Percentiles rank a stretch among this genome's conserved stretches.
Conservation (phyloP, 805 yeast genomes). For the Cyberlindnera maritima region DNA sequence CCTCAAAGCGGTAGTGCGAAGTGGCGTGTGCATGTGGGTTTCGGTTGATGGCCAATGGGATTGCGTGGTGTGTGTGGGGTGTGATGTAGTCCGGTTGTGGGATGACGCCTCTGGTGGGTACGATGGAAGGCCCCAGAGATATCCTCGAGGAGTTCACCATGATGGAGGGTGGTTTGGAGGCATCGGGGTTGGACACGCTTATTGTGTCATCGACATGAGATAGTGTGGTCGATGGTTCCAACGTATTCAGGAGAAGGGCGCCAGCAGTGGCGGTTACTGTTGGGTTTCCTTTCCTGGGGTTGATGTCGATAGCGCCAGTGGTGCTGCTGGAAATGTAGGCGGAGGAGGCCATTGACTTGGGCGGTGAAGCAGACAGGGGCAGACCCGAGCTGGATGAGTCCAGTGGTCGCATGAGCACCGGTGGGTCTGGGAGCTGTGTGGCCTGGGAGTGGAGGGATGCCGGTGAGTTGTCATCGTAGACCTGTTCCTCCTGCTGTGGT, state of each 20-base stretch:
- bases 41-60: constrained; percentile 22
- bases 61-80: constrained; percentile 11
- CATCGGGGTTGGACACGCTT: constrained; percentile 16
- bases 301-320: neutral
- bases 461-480: neutral
- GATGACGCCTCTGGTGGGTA: constrained; percentile 14
- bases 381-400: neutral
- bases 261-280: constrained; percentile 21
- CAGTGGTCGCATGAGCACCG: neutral
- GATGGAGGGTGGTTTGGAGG: constrained; percentile 24
- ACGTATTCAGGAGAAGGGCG: constrained; percentile 22
- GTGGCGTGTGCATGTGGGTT: constrained; percentile 10
- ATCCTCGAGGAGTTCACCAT: constrained; percentile 9
- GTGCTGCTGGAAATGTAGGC: neutral
- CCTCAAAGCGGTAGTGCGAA: constrained; percentile 28
- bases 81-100: constrained; percentile 7
- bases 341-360: neutral
- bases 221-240: constrained; percentile 21
- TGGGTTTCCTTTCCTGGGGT: constrained; percentile 4
- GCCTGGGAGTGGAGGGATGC: neutral
- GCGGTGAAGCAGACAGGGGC: neutral
- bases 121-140: constrained; percentile 4
- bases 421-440: neutral
- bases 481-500: neutral
- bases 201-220: constrained; percentile 21